Percentiles rank a stretch among this genome's conserved stretches.
phyloP scores from a whole-genome alignment of 1,284 basidiomycete genomes.

The Tilletiaria anomala region DNA sequence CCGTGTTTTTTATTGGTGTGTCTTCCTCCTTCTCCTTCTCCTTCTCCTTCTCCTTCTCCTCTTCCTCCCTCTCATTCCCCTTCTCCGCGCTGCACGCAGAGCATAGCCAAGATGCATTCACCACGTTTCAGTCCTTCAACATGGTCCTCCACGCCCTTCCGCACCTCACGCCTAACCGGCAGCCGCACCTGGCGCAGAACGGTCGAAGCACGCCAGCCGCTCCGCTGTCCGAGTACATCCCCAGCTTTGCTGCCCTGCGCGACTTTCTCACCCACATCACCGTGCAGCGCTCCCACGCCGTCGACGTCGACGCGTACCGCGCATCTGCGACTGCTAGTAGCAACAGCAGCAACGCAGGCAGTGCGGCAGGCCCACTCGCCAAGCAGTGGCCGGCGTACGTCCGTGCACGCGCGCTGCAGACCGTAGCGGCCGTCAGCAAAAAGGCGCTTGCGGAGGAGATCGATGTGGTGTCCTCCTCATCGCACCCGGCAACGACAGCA shows the following conservation, averaged over 20 bases:
- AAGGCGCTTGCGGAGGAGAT: slow-evolving; percentile 6
- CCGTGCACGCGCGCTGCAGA: slow-evolving; percentile 15
- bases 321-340: background rate
- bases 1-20: slow-evolving; percentile 19
- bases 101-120: background rate
- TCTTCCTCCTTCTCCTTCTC: too few species aligned
- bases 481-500: too few species aligned
- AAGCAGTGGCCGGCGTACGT: slow-evolving; percentile 19
- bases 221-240: slow-evolving; percentile 3
- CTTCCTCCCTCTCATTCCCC: background rate
- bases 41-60: slow-evolving; percentile 5
- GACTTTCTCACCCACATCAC: slow-evolving; percentile 21
- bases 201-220: too few species aligned
- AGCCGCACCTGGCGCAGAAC: slow-evolving; percentile 2
- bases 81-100: background rate
- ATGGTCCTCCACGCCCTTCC: slow-evolving; percentile 16
- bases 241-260: slow-evolving; percentile 10
- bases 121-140: slow-evolving; percentile 10
- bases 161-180: slow-evolving; percentile 7
- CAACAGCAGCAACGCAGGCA: background rate
- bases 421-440: slow-evolving; percentile 18
- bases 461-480: too few species aligned
- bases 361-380: too few species aligned
- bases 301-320: too few species aligned
- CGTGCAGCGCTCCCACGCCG: slow-evolving; percentile 11